Conservation (phyloP, 768 basidiomycete species). For the Amanita phalloides region DNA sequence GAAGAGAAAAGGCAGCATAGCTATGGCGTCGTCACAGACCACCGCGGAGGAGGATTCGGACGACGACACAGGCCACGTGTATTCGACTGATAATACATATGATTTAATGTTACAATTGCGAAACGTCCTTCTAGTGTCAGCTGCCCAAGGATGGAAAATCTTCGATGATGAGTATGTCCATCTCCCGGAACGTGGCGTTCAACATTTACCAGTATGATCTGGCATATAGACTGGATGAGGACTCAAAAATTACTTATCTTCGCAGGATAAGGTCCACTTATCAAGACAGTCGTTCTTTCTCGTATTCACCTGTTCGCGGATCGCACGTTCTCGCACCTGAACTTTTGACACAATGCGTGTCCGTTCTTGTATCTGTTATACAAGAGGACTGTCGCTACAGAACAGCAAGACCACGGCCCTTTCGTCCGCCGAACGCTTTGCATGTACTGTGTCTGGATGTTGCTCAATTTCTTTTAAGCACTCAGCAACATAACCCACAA, state of each 20-base stretch:
- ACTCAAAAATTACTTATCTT: constrained; percentile 10
- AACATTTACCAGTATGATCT: not conserved
- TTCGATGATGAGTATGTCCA: constrained; percentile 40
- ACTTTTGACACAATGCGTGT: constrained; percentile 49
- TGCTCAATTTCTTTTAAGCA: constrained; percentile 51
- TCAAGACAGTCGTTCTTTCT: constrained; percentile 37
- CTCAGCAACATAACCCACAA: constrained; percentile 38
- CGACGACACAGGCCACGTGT: constrained; percentile 32
- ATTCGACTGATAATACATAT: constrained; percentile 57
- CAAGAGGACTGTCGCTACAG: constrained; percentile 65
- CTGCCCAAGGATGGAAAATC: constrained; percentile 49
- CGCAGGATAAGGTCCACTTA: constrained; percentile 33
- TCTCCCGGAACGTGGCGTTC: not conserved
- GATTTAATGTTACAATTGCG: constrained; percentile 53
- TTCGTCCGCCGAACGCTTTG: constrained; percentile 64
- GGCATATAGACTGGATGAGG: not conserved
- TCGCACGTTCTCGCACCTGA: constrained; percentile 31
- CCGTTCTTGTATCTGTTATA: constrained; percentile 51
- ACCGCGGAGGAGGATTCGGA: constrained; percentile 34
- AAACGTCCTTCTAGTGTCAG: constrained; percentile 46
- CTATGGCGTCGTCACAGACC: constrained; percentile 10
- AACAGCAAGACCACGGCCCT: constrained; percentile 45
- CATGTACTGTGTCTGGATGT: constrained; percentile 65
- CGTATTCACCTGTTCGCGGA: constrained; percentile 31
- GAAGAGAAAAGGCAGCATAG: constrained; percentile 15